Conservation (phyloP, 768 basidiomycete genomes). For the Kwoniella dendrophila region DNA sequence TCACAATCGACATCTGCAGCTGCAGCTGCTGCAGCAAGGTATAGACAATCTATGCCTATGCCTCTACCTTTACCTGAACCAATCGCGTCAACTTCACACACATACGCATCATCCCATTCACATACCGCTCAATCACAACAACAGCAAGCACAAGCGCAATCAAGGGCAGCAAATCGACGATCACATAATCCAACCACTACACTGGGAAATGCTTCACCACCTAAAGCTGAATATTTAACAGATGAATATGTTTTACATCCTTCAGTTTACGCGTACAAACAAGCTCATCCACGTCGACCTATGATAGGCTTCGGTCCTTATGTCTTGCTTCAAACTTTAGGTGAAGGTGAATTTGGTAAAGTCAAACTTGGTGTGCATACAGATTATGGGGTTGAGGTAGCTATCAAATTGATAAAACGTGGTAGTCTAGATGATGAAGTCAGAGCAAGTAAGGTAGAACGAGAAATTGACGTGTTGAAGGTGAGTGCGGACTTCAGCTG, state of each 20-base stretch:
- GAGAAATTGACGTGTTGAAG: constrained; percentile 95
- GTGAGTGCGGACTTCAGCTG: constrained; percentile 60
- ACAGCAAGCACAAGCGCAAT: constrained; percentile 4
- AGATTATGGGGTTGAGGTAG: constrained; percentile 96
- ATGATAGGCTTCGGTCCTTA: constrained; percentile 81
- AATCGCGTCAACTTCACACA: constrained; percentile 35
- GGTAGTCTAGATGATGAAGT: constrained; percentile 81
- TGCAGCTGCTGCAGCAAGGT: constrained; percentile 19
- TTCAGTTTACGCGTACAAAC: constrained; percentile 54
- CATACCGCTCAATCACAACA: constrained; percentile 25
- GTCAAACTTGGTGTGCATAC: constrained; percentile 95
- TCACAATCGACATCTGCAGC: constrained; percentile 37
- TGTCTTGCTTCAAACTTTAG: constrained; percentile 89
- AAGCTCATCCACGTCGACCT: constrained; percentile 54
- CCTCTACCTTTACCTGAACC: constrained; percentile 33
- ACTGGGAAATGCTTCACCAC: constrained; percentile 35
- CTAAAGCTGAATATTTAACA: constrained; percentile 44
- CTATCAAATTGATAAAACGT: constrained; percentile 91
- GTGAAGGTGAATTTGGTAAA: constrained; percentile 98
- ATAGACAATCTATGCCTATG: constrained; percentile 33
- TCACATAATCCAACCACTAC: constrained; percentile 52
- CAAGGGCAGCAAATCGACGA: constrained; percentile 36
- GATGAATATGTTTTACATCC: constrained; percentile 56
- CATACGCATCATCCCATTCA: constrained; percentile 30
- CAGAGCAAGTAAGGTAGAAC: constrained; percentile 90